phyloP scores from a whole-genome alignment of 352 stramenopile species.

The Phytopythium delawarense region DNA sequence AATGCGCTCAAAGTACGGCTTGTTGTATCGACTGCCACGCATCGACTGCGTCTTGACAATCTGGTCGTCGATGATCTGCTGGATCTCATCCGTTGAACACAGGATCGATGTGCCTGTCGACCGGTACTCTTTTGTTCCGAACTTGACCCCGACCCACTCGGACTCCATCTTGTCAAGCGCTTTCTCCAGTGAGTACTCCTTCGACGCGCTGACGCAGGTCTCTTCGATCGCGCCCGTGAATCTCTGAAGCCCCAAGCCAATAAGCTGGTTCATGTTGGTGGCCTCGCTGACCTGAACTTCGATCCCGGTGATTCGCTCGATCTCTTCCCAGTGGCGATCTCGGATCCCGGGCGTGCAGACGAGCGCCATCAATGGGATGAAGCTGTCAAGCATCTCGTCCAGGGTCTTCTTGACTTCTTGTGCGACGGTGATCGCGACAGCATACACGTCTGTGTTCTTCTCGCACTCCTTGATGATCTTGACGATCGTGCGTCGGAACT shows the following conservation, averaged over 20 bases:
- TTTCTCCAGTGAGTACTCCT: constrained; percentile 93
- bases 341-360: constrained; percentile 91
- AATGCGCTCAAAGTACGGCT: constrained; percentile 89
- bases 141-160: constrained; percentile 91
- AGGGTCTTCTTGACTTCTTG: constrained; percentile 80
- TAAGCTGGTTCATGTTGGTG: constrained; percentile 90
- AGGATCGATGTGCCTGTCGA: constrained; percentile 91
- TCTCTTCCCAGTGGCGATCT: constrained; percentile 91
- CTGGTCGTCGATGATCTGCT: constrained; percentile 93
- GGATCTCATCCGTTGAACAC: constrained; percentile 87
- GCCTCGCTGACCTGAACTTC: constrained; percentile 88
- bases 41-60: constrained; percentile 96
- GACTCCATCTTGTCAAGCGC: constrained; percentile 91
- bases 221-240: constrained; percentile 89
- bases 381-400: constrained; percentile 84
- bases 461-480: constrained; percentile 91
- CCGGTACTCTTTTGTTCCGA: constrained; percentile 93
- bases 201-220: constrained; percentile 91
- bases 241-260: constrained; percentile 83
- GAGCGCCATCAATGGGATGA: constrained; percentile 90
- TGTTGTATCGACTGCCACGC: constrained; percentile 91
- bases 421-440: constrained; percentile 72
- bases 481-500: constrained; percentile 84
- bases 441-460: constrained; percentile 83
- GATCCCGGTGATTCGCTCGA: constrained; percentile 83